These are phyloP conservation scores for Alternaria incomplexa DNA, from an alignment of 2,329 filamentous ascomycete genomes.

Conservation along the genomic window DNA sequence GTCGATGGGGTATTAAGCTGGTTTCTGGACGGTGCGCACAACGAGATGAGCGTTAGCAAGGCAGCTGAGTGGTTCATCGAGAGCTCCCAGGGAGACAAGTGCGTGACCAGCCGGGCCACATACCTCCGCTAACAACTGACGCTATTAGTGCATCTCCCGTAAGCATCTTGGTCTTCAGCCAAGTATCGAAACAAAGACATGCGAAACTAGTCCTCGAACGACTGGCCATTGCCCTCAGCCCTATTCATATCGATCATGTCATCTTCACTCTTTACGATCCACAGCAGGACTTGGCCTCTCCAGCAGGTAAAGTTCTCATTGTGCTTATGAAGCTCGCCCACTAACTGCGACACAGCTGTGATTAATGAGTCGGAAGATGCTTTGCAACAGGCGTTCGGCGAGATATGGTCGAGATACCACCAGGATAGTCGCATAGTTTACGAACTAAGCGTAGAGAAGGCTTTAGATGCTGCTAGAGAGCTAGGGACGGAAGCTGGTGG, in stretches of 20 bases:
- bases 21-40: constrained; percentile 25
- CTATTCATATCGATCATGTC: constrained; percentile 1
- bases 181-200: constrained; percentile 1
- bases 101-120: neutral
- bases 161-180: constrained; percentile 4
- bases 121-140: neutral
- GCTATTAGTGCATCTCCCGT: neutral
- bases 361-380: neutral
- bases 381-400: neutral
- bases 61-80: constrained; percentile 21
- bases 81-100: neutral
- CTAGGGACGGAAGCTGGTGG: neutral
- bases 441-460: neutral
- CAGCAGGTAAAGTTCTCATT: neutral
- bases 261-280: constrained; percentile 2
- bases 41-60: constrained; percentile 17
- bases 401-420: neutral
- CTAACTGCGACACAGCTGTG: neutral
- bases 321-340: neutral
- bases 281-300: neutral
- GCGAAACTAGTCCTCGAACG: neutral
- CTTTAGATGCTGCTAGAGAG: constrained; percentile 1
- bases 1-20: neutral
- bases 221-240: neutral
- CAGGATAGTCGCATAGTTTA: neutral